phyloP scores from a whole-genome alignment of 1,139 yeast genomes.

The Yamadazyma songkhlaensis region DNA sequence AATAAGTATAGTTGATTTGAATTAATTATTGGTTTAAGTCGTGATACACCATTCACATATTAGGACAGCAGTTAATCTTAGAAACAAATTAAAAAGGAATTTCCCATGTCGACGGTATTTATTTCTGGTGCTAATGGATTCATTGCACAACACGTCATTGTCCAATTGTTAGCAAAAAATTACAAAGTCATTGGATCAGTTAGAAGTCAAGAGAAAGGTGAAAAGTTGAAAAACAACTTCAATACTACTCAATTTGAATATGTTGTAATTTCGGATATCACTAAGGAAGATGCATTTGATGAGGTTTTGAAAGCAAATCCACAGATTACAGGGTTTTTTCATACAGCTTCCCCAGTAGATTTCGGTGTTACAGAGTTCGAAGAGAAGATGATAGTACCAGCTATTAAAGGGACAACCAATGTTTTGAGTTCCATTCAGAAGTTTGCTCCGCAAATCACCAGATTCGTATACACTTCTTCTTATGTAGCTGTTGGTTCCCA shows the following conservation, averaged over 20 bases:
- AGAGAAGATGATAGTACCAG: conserved; percentile 31
- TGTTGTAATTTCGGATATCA: conserved; percentile 51
- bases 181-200: conserved; percentile 59
- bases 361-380: conserved; percentile 26
- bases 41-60: no score
- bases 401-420: conserved; percentile 30
- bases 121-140: conserved; percentile 37
- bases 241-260: conserved; percentile 30
- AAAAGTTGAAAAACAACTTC: conserved; percentile 29
- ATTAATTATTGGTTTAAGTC: no score
- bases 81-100: no score
- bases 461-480: conserved; percentile 27
- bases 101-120: conserved; percentile 26
- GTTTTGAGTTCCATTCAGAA: conserved; percentile 25
- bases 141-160: conserved; percentile 31
- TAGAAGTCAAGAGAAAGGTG: conserved; percentile 51
- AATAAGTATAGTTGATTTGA: no score
- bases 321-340: conserved; percentile 50
- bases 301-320: conserved; percentile 43
- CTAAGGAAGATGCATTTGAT: conserved; percentile 50
- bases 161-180: conserved; percentile 28
- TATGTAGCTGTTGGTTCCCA: conserved; percentile 18
- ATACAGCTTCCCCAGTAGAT: conserved; percentile 33
- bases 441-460: conserved; percentile 24
- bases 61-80: no score